These are phyloP conservation scores for Euptelea pleiosperma DNA, from an alignment of 164 flowering plant species.

Conservation along the genomic window DNA sequence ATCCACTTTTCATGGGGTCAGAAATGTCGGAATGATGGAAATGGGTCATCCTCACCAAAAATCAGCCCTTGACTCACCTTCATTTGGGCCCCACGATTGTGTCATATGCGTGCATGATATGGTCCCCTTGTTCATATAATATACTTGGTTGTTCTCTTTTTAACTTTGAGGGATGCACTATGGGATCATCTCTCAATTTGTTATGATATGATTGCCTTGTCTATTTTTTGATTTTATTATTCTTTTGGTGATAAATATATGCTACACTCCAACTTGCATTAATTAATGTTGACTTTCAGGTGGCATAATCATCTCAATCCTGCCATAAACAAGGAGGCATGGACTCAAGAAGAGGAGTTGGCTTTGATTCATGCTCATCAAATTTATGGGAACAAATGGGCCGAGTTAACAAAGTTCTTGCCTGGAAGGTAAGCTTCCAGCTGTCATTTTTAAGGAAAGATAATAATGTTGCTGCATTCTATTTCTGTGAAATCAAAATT, in stretches of 20 bases:
- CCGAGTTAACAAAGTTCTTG: conserved; percentile 86
- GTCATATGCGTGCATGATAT: no score
- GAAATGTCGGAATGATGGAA: no score
- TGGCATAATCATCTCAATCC: conserved; percentile 99
- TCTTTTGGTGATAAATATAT: no score
- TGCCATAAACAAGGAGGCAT: conserved; percentile 85
- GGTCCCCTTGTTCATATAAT: no score
- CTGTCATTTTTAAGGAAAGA: neutral
- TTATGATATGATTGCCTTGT: neutral
- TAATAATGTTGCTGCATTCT: neutral
- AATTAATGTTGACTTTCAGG: no score
- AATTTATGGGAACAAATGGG: conserved; percentile 96
- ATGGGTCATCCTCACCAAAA: no score
- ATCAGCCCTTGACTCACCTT: no score
- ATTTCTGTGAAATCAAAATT: conserved; percentile 6
- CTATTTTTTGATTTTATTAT: neutral
- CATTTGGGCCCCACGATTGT: no score
- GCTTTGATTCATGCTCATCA: conserved; percentile 88
- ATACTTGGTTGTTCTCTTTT: no score
- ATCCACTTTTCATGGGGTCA: no score
- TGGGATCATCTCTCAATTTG: neutral
- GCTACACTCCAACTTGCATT: no score
- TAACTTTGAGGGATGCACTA: no score
- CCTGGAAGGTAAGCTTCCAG: conserved; percentile 72
- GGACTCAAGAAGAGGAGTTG: conserved; percentile 98